Percentiles rank a stretch among this genome's conserved stretches.
Conservation (phyloP, 1,284 basidiomycete species). For the Pterula multifida region DNA sequence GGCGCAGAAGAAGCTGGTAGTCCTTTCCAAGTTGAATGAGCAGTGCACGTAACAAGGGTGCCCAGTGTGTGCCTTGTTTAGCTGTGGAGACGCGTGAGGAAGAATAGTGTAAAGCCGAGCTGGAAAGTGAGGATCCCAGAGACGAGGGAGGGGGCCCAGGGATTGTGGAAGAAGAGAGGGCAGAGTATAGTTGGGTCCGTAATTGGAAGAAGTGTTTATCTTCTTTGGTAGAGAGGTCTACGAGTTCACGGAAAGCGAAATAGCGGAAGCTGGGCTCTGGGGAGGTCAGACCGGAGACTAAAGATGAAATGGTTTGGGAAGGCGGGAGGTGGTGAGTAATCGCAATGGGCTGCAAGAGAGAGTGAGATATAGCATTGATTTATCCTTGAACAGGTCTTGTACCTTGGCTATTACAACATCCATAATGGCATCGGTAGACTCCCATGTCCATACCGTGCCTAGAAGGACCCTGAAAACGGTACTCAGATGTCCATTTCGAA, state of each 20-base stretch:
- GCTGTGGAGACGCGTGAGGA: not conserved
- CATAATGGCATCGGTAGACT: not conserved
- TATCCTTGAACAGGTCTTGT: not conserved
- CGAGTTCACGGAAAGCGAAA: conserved; percentile 10
- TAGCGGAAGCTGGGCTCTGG: conserved; percentile 14
- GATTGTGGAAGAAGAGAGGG: conserved; percentile 46
- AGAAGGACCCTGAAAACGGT: not conserved
- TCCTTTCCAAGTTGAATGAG: not conserved
- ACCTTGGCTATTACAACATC: not conserved
- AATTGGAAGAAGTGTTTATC: conserved; percentile 62
- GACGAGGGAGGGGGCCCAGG: conserved; percentile 52
- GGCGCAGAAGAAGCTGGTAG: not conserved
- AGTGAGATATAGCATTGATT: not conserved
- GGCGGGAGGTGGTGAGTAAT: conserved; percentile 13
- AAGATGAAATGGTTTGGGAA: conserved; percentile 9
- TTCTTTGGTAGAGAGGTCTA: conserved; percentile 57
- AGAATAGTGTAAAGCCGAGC: not conserved
- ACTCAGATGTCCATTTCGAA: not conserved
- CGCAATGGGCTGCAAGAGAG: conserved; percentile 3
- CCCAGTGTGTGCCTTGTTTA: not conserved
- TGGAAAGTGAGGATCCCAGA: not conserved
- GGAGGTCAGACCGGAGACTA: conserved; percentile 21
- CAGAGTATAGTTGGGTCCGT: conserved; percentile 29
- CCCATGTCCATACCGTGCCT: conserved; percentile 1
- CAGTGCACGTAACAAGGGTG: not conserved